Base-by-base conservation (phyloP, 225 moss, liverwort and hornwort genomes). In the Polytrichum formosum region DNA sequence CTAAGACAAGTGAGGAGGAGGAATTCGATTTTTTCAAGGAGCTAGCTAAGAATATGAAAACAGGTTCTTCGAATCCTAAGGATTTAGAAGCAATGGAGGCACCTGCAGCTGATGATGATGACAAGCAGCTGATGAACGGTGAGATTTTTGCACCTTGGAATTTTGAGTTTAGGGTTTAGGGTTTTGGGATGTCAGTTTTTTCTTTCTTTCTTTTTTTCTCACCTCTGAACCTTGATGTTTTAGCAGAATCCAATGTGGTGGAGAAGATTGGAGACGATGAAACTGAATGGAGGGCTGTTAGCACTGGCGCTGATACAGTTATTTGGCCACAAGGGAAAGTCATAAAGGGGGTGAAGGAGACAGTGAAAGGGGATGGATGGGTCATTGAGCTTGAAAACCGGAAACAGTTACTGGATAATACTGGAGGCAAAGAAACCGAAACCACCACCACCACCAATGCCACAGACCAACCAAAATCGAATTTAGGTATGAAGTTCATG, bases 21-120 rank as follows among this genome's bases (percentile, higher is more conserved):
- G 82, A 76, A 66, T 80, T 80, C 72, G 83, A 83, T 53, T 83
- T 83, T n/a, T 83, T 81, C 20, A 78, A 81, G 63, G 81, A 84
- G 66, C 66, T 87, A 28, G 76, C 63, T 23, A 70, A 22, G 6
- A 55, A 83, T 16, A 59, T 86, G 26, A 69, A 69, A 59, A 72
- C 1, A 23, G 75, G 70, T 64, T 46, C 46, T 46, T 16, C 13
- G 16, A 16, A 46, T 46, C 3, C 13, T 13, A 16, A 13, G 46
- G 46, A 46, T 46, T 46, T 16, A 46, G 46, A 16, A 46, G 46
- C 13, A 13, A 46, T 46, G 46, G 46, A 46, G 16, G 13, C 46
- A 46, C 46, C 46, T 46, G 46, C 4, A 46, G 46, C 2, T 46
- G 46, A 4, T 46, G 4, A 46, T 46, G 4, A 46, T 16, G 46